These are phyloP conservation scores for Boletus tylopilopsis DNA, from an alignment of 768 basidiomycete species.

Conservation along the genomic window DNA sequence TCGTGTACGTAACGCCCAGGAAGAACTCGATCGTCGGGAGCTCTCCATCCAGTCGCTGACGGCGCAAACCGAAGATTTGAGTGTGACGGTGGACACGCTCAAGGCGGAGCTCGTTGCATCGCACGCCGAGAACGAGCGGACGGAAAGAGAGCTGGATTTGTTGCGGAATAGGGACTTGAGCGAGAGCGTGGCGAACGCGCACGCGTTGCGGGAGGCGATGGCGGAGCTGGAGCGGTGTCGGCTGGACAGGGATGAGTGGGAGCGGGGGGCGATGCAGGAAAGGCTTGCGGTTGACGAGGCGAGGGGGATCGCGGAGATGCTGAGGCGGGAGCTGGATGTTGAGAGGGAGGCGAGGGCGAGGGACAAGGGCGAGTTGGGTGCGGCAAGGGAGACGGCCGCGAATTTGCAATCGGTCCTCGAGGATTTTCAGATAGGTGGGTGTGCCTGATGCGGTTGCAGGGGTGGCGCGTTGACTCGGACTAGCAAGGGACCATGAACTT, in stretches of 20 bases:
- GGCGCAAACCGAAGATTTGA: slow-evolving; percentile 72
- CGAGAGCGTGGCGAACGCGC: slow-evolving; percentile 67
- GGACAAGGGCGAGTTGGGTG: slow-evolving; percentile 54
- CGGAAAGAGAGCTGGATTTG: slow-evolving; percentile 64
- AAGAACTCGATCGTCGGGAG: slow-evolving; percentile 95
- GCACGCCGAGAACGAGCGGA: slow-evolving; percentile 69
- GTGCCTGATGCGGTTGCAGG: slow-evolving; percentile 4
- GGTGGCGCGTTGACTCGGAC: slow-evolving; percentile 2
- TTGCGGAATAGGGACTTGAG: slow-evolving; percentile 64
- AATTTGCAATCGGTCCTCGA: slow-evolving; percentile 92
- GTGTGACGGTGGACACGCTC: slow-evolving; percentile 69
- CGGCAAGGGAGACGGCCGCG: slow-evolving; percentile 66
- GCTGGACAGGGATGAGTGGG: slow-evolving; percentile 78
- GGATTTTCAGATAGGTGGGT: slow-evolving; percentile 89
- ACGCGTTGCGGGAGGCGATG: slow-evolving; percentile 76
- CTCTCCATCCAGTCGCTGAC: slow-evolving; percentile 76
- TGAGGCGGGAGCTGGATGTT: slow-evolving; percentile 64
- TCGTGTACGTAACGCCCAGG: slow-evolving; percentile 49
- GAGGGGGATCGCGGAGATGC: slow-evolving; percentile 49
- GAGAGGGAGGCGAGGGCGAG: slow-evolving; percentile 57
- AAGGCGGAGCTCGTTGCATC: slow-evolving; percentile 75
- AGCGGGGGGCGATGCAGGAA: slow-evolving; percentile 58
- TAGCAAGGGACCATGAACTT: slow-evolving; percentile 92
- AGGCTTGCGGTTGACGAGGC: slow-evolving; percentile 69
- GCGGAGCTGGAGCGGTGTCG: slow-evolving; percentile 85